Conservation (phyloP, 139 green algal species). For the Gonium pectorale region DNA sequence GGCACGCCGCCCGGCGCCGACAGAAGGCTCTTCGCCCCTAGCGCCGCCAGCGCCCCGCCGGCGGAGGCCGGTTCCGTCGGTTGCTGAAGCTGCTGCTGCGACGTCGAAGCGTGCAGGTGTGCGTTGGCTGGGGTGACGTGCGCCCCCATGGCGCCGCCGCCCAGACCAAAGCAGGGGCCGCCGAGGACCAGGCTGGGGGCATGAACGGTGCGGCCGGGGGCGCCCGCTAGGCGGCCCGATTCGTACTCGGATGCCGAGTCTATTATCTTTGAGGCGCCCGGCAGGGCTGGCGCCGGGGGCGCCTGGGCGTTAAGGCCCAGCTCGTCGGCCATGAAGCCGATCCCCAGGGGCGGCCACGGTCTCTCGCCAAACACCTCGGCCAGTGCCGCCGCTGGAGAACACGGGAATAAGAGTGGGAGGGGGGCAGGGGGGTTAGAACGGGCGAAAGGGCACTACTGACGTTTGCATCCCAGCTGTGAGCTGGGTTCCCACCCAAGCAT, state of each 20-base stretch:
- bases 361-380: constrained; percentile 24
- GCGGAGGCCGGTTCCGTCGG: too few relatives aligned
- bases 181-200: too few relatives aligned
- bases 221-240: not conserved
- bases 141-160: too few relatives aligned
- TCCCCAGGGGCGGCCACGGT: not conserved
- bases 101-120: too few relatives aligned
- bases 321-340: constrained; percentile 32
- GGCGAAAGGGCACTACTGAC: not conserved
- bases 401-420: too few relatives aligned
- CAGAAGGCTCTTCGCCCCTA: not conserved
- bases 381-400: not conserved
- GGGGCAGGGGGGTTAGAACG: not conserved
- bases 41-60: not conserved
- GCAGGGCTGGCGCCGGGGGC: not conserved
- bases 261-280: not conserved
- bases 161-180: too few relatives aligned
- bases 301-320: constrained; percentile 1
- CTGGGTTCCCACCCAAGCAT: too few relatives aligned
- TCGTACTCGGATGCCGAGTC: constrained; percentile 45
- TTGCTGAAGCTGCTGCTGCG: too few relatives aligned
- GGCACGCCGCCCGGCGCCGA: not conserved
- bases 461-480: too few relatives aligned
- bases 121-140: too few relatives aligned
- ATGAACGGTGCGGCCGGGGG: too few relatives aligned